These are phyloP conservation scores for Pyrenula aspistea DNA, from an alignment of 495 filamentous ascomycete genomes.

Conservation along the genomic window DNA sequence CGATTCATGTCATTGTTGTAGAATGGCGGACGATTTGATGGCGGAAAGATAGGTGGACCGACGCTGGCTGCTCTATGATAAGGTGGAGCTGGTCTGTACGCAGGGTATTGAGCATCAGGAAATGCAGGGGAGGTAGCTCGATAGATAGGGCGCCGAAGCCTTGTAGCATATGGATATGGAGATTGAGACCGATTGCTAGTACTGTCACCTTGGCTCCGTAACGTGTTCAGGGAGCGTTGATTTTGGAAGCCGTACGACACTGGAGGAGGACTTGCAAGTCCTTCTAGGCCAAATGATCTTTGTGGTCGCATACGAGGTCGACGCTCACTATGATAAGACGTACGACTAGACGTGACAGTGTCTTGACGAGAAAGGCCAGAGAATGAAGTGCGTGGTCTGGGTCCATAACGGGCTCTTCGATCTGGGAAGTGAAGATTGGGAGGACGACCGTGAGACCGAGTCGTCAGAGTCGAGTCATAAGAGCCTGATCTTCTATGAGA, in stretches of 20 bases:
- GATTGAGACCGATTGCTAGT: conserved; percentile 25
- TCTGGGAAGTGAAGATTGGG: neutral
- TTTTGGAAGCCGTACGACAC: conserved; percentile 13
- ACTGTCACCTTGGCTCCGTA: conserved; percentile 17
- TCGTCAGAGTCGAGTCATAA: neutral
- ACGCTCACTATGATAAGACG: neutral
- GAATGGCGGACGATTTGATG: neutral
- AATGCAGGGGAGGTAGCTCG: conserved; percentile 51
- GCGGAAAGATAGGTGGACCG: neutral
- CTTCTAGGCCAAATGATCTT: conserved; percentile 1
- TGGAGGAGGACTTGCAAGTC: conserved; percentile 12
- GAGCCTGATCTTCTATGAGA: conserved; percentile 6
- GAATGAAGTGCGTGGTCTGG: neutral
- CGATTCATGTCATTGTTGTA: neutral
- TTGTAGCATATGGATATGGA: conserved; percentile 52
- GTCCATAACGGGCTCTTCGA: too few relatives aligned
- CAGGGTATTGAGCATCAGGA: conserved; percentile 12
- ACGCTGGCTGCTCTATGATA: neutral
- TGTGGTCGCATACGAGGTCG: neutral
- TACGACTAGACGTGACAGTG: neutral
- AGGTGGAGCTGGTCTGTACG: neutral
- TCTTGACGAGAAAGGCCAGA: neutral
- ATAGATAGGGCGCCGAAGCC: conserved; percentile 51
- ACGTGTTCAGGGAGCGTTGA: conserved; percentile 18
- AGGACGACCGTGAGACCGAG: neutral